These are phyloP conservation scores for Pyrenopolyporus hunteri DNA, from an alignment of 495 filamentous ascomycete genomes.

Conservation along the genomic window DNA sequence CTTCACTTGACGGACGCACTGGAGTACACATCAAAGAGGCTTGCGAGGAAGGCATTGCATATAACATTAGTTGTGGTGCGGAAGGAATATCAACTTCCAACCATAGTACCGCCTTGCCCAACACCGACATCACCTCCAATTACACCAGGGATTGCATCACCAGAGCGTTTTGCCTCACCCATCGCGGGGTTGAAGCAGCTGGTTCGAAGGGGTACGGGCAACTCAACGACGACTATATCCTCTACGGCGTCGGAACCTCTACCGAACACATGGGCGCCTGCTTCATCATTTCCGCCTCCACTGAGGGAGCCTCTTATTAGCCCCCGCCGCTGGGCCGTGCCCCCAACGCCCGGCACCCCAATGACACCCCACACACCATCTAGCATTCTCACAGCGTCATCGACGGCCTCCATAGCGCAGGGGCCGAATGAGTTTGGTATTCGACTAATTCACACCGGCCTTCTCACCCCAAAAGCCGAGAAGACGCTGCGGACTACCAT, in stretches of 20 bases:
- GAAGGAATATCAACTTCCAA: conserved; percentile 56
- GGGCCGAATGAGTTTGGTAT: conserved; percentile 47
- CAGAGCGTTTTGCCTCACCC: conserved; percentile 42
- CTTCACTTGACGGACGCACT: conserved; percentile 50
- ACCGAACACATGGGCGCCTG: conserved; percentile 46
- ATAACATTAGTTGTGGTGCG: conserved; percentile 58
- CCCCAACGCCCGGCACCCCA: conserved; percentile 41
- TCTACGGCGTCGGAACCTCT: conserved; percentile 49
- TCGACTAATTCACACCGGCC: conserved; percentile 44
- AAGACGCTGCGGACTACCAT: conserved; percentile 48
- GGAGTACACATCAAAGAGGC: conserved; percentile 57
- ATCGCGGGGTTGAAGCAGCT: conserved; percentile 48
- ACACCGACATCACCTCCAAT: conserved; percentile 39
- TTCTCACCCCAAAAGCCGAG: conserved; percentile 45
- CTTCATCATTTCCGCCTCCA: conserved; percentile 53
- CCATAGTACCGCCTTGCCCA: conserved; percentile 24
- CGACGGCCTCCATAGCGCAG: conserved; percentile 34
- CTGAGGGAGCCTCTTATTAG: conserved; percentile 24
- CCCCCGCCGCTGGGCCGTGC: conserved; percentile 37
- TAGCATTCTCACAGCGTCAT: conserved; percentile 45
- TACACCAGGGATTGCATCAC: conserved; percentile 37
- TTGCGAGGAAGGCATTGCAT: conserved; percentile 53
- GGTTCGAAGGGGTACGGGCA: conserved; percentile 44
- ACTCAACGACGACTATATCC: conserved; percentile 28
- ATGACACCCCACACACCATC: conserved; percentile 53